Base-by-base conservation (phyloP, 2,329 filamentous ascomycete genomes). In the Amylocarpus encephaloides region DNA sequence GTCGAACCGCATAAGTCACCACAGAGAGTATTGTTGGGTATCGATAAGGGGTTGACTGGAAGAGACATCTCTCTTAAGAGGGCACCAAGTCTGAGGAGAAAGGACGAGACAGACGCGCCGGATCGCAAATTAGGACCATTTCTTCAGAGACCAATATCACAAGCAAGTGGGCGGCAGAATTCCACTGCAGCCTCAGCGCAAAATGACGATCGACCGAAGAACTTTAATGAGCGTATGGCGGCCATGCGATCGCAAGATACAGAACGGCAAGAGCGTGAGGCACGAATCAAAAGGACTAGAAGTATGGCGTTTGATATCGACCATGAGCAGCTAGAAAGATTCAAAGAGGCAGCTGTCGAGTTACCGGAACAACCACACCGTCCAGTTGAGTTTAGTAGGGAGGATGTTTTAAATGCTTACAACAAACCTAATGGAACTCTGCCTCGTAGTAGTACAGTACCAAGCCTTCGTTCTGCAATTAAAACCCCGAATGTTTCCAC, bases 211-310 rank as follows among this genome's bases (percentile, higher is more conserved):
- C 83, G 81, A 60, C 63, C 60, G 76, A 60, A 59, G 52, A 58
- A 81, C 48, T 98, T 97, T 68, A 95, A 87, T 64, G 90, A 97
- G 67, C 78, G 91, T 42, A 79, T 98, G 53, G 84, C 87, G 1
- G 82, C 87, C 44, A 84, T 82, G 34, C 80, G 82, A 55, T 70
- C 66, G 1, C 73, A 82, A 38, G 82, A 85, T 51, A 66, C 64
- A 1, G 69, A 68, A 12, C 73, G 74, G 26, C 67, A 71, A 34
- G 76, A 82, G 51, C 73, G 70, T 42, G 72, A 75, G 40, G 69
- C 75, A 46, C 72, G 74, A 51, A 76, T 83, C 33, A 72, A 75
- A 48, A 72, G 74, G 52, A 64, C 73, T 38, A 73, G 82, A 53
- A 78, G 73, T 43, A 74, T 69, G 46, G 72, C 77, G 0, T 86